phyloP scores from a whole-genome alignment of 768 basidiomycete species.

The Hericium alpestre region DNA sequence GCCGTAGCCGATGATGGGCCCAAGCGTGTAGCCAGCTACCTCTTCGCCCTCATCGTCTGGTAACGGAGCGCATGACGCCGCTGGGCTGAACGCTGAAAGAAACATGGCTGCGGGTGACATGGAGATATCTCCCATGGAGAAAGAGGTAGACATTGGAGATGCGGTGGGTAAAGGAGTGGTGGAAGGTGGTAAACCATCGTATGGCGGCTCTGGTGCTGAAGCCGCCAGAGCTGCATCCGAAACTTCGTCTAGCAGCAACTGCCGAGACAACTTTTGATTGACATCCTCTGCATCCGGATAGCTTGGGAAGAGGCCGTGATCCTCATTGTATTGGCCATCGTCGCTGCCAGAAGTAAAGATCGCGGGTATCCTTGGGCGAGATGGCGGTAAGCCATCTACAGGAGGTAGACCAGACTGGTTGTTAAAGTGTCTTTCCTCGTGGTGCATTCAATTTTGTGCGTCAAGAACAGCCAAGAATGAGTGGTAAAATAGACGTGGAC shows the following conservation, averaged over 20 bases:
- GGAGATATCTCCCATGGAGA: conserved; percentile 9
- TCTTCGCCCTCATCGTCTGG: conserved; percentile 60
- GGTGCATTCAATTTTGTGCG: conserved; percentile 2
- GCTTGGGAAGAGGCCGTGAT: not conserved
- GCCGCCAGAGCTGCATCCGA: not conserved
- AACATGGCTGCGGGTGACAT: conserved; percentile 69
- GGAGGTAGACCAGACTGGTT: not conserved
- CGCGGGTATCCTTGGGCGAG: conserved; percentile 1
- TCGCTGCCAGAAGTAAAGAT: conserved; percentile 1
- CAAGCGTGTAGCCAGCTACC: conserved; percentile 67
- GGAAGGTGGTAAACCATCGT: not conserved
- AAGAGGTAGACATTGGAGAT: conserved; percentile 5
- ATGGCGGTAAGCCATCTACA: not conserved
- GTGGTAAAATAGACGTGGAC: not conserved
- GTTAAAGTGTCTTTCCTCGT: not conserved
- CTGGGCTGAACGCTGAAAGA: conserved; percentile 50
- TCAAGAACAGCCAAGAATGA: not conserved
- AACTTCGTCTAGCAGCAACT: conserved; percentile 3
- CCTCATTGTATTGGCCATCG: not conserved
- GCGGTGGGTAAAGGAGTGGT: conserved; percentile 2
- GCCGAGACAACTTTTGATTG: conserved; percentile 11
- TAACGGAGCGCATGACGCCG: conserved; percentile 22
- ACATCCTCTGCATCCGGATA: not conserved
- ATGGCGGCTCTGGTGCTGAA: conserved; percentile 11
- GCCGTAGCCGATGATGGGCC: conserved; percentile 66